Base-by-base conservation (phyloP, 345 rosid species). In the Aurinia saxatilis region DNA sequence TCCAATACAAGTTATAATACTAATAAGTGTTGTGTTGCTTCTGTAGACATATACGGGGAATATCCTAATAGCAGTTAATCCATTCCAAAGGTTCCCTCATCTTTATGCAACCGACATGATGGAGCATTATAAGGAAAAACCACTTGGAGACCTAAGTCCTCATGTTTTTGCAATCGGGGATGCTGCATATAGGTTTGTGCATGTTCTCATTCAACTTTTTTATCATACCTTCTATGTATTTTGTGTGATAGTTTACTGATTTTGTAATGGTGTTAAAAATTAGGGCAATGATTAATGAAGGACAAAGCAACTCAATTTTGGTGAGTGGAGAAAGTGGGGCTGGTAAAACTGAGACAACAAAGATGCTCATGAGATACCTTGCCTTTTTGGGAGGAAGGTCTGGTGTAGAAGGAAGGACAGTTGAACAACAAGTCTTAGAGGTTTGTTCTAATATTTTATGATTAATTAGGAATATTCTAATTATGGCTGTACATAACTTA, bases 311-410 rank as follows among this genome's bases (percentile, higher is more conserved):
- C 73, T 84, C 97, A 13, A 90, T 90, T 78, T 81, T 90, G 66
- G 97, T 90, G 47, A 90, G 97, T 78, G 97, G 97, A 71, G 97
- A 90, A 81, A 90, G 97, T 76, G 97, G 97, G 71, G 97, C 97
- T 66, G 97, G 97, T 80, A 90, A 90, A 75, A 90, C 97, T 1
- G 97, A 90, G 86, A 90, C 97, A 39, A 90, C 97, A 25, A 90
- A 90, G 77, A 90, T 90, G 97, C 92, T 90, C 17, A 90, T 90
- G 97, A 74, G 93, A 37, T 90, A 87, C 75, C 95, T 90, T 83
- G 97, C 97, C 59, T 68, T 74, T 76, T 67, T 90, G 68, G 93
- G 97, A 55, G 97, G 97, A 46, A 78, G 97, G 71, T 81, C 95
- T 63, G 97, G 93, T 35, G 87, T 87, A 45, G 97, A 90, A 80